Conservation (phyloP, 2,329 filamentous ascomycete genomes). For the Verticillium isaacii region DNA sequence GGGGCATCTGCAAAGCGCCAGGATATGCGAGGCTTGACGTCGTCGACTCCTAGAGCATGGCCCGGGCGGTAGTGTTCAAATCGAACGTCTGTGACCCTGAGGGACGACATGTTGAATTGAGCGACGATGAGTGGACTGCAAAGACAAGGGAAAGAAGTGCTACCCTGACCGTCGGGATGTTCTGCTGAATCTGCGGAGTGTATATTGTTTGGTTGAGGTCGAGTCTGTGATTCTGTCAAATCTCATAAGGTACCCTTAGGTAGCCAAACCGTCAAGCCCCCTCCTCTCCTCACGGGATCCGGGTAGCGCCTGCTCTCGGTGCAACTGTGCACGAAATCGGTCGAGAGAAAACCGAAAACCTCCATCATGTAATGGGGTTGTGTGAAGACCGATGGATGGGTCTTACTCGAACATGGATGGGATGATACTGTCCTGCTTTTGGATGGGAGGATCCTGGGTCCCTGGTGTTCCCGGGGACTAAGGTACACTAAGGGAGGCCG, state of each 20-base stretch:
- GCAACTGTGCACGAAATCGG: not conserved
- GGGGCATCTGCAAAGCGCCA: slow-evolving; percentile 36
- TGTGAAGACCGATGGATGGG: not conserved
- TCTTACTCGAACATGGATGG: not conserved
- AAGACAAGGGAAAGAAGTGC: not conserved
- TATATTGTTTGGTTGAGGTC: not conserved
- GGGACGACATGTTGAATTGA: not conserved
- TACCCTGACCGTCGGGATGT: not conserved
- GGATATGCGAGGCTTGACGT: slow-evolving; percentile 36
- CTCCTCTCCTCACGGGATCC: not conserved
- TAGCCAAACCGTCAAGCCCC: not conserved
- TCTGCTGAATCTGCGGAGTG: not conserved
- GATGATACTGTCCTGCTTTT: not conserved
- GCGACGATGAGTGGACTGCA: not conserved
- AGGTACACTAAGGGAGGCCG: too few species aligned
- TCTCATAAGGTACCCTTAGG: not conserved
- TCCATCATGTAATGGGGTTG: not conserved
- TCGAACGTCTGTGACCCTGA: not conserved
- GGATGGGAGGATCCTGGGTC: not conserved
- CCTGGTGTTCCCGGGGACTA: too few species aligned
- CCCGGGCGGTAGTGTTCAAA: slow-evolving; percentile 34
- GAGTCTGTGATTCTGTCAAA: not conserved
- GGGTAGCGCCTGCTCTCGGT: not conserved
- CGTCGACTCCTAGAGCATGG: slow-evolving; percentile 34
- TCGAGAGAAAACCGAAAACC: not conserved